These are phyloP conservation scores for Suillus subluteus DNA, from an alignment of 768 basidiomycete genomes.

Conservation along the genomic window DNA sequence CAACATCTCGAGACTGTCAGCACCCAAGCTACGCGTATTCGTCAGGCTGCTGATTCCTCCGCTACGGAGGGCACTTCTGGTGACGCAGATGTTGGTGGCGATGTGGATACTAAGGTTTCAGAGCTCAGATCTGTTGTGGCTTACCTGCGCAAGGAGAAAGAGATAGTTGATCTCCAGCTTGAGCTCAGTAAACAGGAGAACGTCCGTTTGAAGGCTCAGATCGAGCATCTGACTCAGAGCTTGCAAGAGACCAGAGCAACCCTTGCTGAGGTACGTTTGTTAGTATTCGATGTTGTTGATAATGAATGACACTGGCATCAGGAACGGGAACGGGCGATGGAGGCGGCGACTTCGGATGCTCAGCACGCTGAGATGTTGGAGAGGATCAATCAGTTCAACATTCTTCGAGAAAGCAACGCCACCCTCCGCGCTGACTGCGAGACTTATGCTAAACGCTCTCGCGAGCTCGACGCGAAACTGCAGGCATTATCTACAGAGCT, in stretches of 20 bases:
- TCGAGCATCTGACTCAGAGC: constrained; percentile 70
- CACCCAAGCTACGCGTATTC: constrained; percentile 80
- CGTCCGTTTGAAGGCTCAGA: constrained; percentile 70
- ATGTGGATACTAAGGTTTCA: constrained; percentile 64
- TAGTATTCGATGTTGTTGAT: not conserved
- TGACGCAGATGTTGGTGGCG: constrained; percentile 51
- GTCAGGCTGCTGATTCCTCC: constrained; percentile 64
- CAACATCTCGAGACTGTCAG: constrained; percentile 86
- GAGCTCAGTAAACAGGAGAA: constrained; percentile 82
- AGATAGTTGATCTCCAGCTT: constrained; percentile 86
- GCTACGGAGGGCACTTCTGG: constrained; percentile 36
- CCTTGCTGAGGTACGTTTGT: constrained; percentile 63
- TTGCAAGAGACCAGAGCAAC: constrained; percentile 72
- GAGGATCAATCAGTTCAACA: constrained; percentile 83
- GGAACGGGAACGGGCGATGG: constrained; percentile 82
- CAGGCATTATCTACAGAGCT: constrained; percentile 61
- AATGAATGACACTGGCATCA: constrained; percentile 30
- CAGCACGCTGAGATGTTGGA: constrained; percentile 87
- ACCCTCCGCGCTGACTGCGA: constrained; percentile 82
- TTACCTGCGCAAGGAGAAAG: constrained; percentile 88
- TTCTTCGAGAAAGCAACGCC: constrained; percentile 86
- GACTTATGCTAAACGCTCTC: constrained; percentile 65
- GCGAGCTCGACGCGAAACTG: constrained; percentile 68
- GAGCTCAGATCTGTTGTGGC: constrained; percentile 80
- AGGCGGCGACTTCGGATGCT: constrained; percentile 69